Evolutionary conservation across 1,139 yeast genomes (phyloP).

Genomic region (Maudiozyma humilis): DNA sequence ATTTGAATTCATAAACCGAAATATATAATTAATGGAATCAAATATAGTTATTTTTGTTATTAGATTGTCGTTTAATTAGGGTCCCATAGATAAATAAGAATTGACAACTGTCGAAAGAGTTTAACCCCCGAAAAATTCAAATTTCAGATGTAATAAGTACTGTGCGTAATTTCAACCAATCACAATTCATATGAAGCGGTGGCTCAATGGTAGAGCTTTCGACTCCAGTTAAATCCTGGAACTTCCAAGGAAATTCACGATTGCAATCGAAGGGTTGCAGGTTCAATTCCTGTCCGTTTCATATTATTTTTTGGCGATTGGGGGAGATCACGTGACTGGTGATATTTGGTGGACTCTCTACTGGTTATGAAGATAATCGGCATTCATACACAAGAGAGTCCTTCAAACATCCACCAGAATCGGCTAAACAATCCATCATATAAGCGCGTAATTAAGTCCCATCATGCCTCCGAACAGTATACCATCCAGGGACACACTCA

Average conservation of each 20-base stretch:
- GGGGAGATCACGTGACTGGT: background rate
- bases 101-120: too few relatives aligned
- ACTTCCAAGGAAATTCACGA: constrained; percentile 19
- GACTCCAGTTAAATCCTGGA: constrained; percentile 54
- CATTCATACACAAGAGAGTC: too few relatives aligned
- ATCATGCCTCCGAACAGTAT: constrained; percentile 14
- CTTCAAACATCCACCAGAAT: background rate
- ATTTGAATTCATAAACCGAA: too few relatives aligned
- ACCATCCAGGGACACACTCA: constrained; percentile 7
- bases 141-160: background rate
- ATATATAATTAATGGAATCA: too few relatives aligned
- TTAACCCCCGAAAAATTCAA: background rate
- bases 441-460: background rate
- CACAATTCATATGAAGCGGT: constrained; percentile 48
- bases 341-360: too few relatives aligned
- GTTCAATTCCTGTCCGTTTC: constrained; percentile 73
- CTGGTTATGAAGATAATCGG: too few relatives aligned
- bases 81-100: too few relatives aligned
- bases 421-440: background rate
- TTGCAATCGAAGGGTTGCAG: constrained; percentile 64
- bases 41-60: too few relatives aligned
- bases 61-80: too few relatives aligned
- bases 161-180: background rate
- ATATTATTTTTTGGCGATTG: constrained; percentile 32
- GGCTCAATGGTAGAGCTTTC: constrained; percentile 92